Base-by-base conservation (phyloP, 495 filamentous ascomycete species). In the Extremus antarcticus region DNA sequence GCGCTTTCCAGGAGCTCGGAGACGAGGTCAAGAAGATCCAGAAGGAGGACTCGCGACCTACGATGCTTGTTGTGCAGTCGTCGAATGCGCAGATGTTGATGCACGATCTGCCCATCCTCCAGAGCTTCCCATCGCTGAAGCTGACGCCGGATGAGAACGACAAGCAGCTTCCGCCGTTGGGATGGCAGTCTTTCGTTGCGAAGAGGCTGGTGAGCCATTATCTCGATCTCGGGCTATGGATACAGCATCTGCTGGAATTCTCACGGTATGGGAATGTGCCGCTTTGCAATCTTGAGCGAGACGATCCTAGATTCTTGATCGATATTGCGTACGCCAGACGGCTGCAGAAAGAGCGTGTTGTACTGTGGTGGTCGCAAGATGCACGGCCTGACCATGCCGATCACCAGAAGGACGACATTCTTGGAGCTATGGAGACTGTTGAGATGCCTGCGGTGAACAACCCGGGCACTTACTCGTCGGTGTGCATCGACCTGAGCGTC, bases 351-450 rank as follows among this genome's bases (percentile, higher is more conserved):
- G 94, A 90, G 63, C 90, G 90, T 57, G 87, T 99, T 4, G 85
- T 99, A 16, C 76, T 99, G n/a, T 99, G 92, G 92, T 99, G 92
- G 92, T 95, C 90, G 29, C 75, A 76, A 13, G 84, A 81, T 24
- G 80, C 92, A 4, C 79, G 80, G 51, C 92, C 94, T 23, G 92
- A 99, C 62, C 92, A 99, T 72, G 92, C 91, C 50, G 92, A 91
- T 9, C 87, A 95, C 67, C 92, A 99, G 67, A 87, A 85, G 60
- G 92, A 99, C 68, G 89, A 97, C 67, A 81, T 95, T 40, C 70
- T 85, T 0, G 85, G 86, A 2, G 77, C 85, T 1, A 76, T 97
- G 43, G 92, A 99, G 60, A 85, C 76, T n/a, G 87, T 97, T 21
- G 82, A 87, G 53, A 95, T 96, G 90, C 92, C 92, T 0, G 84